Evolutionary conservation across 768 basidiomycete species (phyloP).

Genomic region (Lactifluus echinatus): DNA sequence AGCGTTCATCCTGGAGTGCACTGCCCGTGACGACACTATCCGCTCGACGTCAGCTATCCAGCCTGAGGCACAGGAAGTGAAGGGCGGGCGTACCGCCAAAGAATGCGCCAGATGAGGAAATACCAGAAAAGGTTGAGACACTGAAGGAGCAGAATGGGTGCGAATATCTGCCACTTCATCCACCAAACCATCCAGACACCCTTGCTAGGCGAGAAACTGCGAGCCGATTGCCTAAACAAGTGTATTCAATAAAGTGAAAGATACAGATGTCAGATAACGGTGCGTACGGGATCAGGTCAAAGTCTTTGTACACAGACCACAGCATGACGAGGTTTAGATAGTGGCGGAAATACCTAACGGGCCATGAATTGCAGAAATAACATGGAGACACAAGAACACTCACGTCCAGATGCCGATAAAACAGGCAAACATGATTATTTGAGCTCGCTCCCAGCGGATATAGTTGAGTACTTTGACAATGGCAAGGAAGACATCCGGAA

Average conservation of each 20-base stretch:
- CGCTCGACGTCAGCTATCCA: not conserved
- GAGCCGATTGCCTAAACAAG: slow-evolving; percentile 39
- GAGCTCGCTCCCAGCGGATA: slow-evolving; percentile 55
- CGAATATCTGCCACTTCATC: slow-evolving; percentile 78
- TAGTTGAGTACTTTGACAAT: slow-evolving; percentile 89
- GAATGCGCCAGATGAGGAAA: slow-evolving; percentile 71
- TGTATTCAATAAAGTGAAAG: not conserved
- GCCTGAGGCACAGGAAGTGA: not conserved
- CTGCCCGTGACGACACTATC: slow-evolving; percentile 46
- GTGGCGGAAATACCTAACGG: slow-evolving; percentile 80
- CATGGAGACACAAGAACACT: slow-evolving; percentile 27
- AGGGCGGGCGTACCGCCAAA: slow-evolving; percentile 46
- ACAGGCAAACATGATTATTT: slow-evolving; percentile 49
- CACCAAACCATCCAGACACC: slow-evolving; percentile 68
- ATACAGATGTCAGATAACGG: not conserved
- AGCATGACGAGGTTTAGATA: slow-evolving; percentile 82
- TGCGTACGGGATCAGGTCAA: slow-evolving; percentile 67
- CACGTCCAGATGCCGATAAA: slow-evolving; percentile 80
- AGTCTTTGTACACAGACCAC: slow-evolving; percentile 79
- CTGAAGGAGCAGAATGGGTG: slow-evolving; percentile 67
- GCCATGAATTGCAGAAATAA: not conserved
- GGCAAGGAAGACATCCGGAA: slow-evolving; percentile 83
- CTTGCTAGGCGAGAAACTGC: slow-evolving; percentile 47
- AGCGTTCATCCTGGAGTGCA: no score
- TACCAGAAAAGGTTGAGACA: slow-evolving; percentile 92